These are phyloP conservation scores for Decorospora gaudefroyi DNA, from an alignment of 2,329 filamentous ascomycete genomes.

Conservation along the genomic window DNA sequence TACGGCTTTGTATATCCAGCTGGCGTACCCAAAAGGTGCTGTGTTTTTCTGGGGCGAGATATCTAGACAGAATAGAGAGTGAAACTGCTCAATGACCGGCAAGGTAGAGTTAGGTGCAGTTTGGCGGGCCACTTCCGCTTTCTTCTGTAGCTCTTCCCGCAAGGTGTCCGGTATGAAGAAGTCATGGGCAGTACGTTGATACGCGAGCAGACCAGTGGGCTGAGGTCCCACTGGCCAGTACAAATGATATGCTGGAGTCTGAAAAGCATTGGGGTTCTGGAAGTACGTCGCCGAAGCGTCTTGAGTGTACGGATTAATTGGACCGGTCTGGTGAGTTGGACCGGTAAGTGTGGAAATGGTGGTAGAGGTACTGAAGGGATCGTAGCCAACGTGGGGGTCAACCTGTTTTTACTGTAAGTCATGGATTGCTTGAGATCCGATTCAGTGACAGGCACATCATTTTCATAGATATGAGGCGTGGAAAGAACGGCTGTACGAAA, in stretches of 20 bases:
- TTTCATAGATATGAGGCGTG: background rate
- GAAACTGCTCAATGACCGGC: conserved; percentile 81
- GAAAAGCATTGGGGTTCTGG: conserved; percentile 60
- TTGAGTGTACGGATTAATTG: conserved; percentile 72
- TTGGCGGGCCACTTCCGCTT: conserved; percentile 81
- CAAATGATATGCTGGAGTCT: conserved; percentile 72
- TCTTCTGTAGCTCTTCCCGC: conserved; percentile 86
- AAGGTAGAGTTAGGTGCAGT: conserved; percentile 79
- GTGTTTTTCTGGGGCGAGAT: conserved; percentile 77
- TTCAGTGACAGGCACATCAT: conserved; percentile 1
- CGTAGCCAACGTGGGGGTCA: conserved; percentile 49
- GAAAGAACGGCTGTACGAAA: background rate
- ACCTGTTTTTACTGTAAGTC: conserved; percentile 30
- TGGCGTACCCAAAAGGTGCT: conserved; percentile 81
- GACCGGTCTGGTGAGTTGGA: conserved; percentile 44
- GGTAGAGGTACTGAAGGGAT: conserved; percentile 51
- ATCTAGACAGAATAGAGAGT: conserved; percentile 89
- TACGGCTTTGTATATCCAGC: conserved; percentile 93
- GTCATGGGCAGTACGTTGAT: conserved; percentile 85
- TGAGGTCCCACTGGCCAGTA: conserved; percentile 88
- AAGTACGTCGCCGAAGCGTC: conserved; percentile 72
- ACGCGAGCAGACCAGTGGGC: conserved; percentile 77
- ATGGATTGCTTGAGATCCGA: background rate
- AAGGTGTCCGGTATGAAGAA: conserved; percentile 89
- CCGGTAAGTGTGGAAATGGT: conserved; percentile 43